Base-by-base conservation (phyloP, 176 grass and related monocot species). In the Aegilops sharonensis region DNA sequence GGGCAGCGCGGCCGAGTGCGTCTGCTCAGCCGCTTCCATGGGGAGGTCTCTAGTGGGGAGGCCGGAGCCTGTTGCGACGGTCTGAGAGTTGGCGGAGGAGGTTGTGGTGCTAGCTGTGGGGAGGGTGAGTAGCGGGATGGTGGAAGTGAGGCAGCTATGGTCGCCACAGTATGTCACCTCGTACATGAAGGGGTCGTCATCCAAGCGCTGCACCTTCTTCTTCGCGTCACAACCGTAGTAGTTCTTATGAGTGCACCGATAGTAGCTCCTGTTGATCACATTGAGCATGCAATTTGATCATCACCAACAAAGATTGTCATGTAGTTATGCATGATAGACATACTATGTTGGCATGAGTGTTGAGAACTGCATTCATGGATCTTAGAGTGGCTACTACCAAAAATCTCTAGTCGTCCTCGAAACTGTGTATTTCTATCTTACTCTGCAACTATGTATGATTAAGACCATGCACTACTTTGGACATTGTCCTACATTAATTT, bases 181-280 rank as follows among this genome's bases (percentile, higher is more conserved):
- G 77, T 92, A 99, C 17, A 76, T 85, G 79, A 76, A 92, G 0
- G 97, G 89, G 66, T 99, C 90, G 6, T 94, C 71, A 62, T 96
- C 88, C 32, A 94, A 87, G 72, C 90, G 84, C 61, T 99, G 97
- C 54, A 99, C 89, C 67, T 91, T 91, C 89, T 99, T 99, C 84
- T 93, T 99, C 2, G 97, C 97, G 59, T 85, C 80, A 63, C 97
- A 99, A 6, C 97, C 94, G 32, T 94, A 96, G 92, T 89, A 96
- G 67, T 88, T 96, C 92, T 90, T 94, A 83, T 99, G 92, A 1
- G 94, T 96, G 92, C 97, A 99, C 68, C 94, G 81, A 67, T 94
- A 99, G 68, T 99, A 99, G 78, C 94, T 94, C 80, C 97, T 99
- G 89, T 60, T 15, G 11, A 68, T 79, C 18, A 65, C 27, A 75